Evolutionary conservation across 2,329 filamentous ascomycete species (phyloP).

Genomic region (Trichoderma sp.): DNA sequence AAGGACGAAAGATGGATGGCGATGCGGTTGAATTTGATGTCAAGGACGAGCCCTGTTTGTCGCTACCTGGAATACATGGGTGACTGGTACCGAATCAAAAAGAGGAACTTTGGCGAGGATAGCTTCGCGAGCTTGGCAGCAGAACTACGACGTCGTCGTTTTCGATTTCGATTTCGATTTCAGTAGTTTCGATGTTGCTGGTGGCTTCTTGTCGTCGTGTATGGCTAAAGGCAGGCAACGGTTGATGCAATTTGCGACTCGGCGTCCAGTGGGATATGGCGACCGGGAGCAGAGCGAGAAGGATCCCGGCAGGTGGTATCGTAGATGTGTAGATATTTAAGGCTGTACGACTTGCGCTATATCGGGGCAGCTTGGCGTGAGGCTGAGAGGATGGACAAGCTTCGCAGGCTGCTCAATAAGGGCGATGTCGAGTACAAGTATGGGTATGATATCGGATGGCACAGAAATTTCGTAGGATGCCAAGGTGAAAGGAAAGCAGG

Average conservation of each 20-base stretch:
- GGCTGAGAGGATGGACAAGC: slow-evolving; percentile 15
- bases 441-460: background rate
- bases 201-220: background rate
- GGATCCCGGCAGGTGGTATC: background rate
- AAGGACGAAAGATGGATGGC: background rate
- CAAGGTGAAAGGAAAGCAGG: background rate
- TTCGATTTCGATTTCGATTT: background rate
- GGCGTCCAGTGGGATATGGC: background rate
- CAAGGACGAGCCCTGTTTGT: slow-evolving; percentile 30
- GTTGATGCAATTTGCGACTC: slow-evolving; percentile 1
- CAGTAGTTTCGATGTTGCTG: background rate
- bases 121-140: background rate
- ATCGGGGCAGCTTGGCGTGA: slow-evolving; percentile 2
- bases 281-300: background rate
- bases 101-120: background rate
- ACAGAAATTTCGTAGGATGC: background rate
- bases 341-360: slow-evolving; percentile 12
- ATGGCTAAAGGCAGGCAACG: background rate
- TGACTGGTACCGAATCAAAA: background rate
- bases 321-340: background rate
- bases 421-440: slow-evolving; percentile 6
- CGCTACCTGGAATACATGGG: slow-evolving; percentile 29
- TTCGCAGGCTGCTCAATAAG: background rate
- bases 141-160: background rate
- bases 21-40: background rate